These are phyloP conservation scores for Colletotrichum salicis DNA, from an alignment of 2,329 filamentous ascomycete genomes.

Conservation along the genomic window DNA sequence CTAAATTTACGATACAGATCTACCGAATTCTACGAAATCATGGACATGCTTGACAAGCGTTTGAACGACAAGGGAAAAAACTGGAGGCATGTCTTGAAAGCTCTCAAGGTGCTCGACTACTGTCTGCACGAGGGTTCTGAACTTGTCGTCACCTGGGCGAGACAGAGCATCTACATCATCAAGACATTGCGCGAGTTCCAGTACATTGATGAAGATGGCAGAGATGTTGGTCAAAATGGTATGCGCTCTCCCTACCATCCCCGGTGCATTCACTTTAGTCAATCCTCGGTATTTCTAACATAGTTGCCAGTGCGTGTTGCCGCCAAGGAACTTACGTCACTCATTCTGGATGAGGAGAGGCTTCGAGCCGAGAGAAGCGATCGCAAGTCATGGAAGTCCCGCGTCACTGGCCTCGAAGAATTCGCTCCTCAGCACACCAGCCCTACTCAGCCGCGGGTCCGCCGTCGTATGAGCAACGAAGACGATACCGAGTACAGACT, in stretches of 20 bases:
- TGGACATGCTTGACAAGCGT: conserved; percentile 99
- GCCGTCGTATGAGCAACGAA: conserved; percentile 65
- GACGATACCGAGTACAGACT: conserved; percentile 91
- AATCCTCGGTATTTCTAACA: conserved; percentile 44
- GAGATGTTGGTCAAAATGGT: conserved; percentile 98
- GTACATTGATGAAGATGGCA: conserved; percentile 94
- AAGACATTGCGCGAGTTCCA: conserved; percentile 98
- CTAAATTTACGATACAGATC: conserved; percentile 65
- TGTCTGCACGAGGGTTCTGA: conserved; percentile 97
- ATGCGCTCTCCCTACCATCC: conserved; percentile 43
- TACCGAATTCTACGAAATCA: conserved; percentile 98
- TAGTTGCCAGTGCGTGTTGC: conserved; percentile 81
- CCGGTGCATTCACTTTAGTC: too few species aligned
- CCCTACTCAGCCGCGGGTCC: conserved; percentile 50
- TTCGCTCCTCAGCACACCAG: conserved; percentile 62
- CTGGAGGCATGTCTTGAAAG: conserved; percentile 98
- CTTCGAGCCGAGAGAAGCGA: conserved; percentile 90
- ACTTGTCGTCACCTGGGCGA: conserved; percentile 95
- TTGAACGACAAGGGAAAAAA: conserved; percentile 99
- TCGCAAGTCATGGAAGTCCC: conserved; percentile 94
- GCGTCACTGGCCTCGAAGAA: conserved; percentile 93
- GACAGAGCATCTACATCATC: conserved; percentile 98
- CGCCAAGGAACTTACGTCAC: conserved; percentile 91
- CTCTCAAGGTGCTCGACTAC: conserved; percentile 96
- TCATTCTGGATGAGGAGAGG: conserved; percentile 94